Base-by-base conservation (phyloP, 306 rosid species). In the Alnus glutinosa region DNA sequence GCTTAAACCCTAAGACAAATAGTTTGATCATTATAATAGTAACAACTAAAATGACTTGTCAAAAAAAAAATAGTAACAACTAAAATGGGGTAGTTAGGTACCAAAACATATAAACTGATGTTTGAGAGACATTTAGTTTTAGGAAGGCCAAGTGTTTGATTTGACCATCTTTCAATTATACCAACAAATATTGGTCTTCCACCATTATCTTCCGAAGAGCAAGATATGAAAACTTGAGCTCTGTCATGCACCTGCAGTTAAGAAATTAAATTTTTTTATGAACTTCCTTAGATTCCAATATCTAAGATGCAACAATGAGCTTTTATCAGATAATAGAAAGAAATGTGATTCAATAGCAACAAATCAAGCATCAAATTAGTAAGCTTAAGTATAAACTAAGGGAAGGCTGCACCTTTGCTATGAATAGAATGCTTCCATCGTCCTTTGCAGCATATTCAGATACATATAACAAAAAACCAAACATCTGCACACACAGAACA, bases 171-270 rank as follows among this genome's bases (percentile, higher is more conserved):
- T 86, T 87, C 95, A 55, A 95, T 78, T 49, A 88, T 82, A 64
- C 98, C 98, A 61, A 92, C 90, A 76, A 88, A 86, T 80, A 78
- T 83, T 76, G 93, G 98, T 71, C 82, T 71, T 66, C 86, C 79
- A 78, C 83, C 75, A 16, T 62, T 83, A 77, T 82, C 82, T 80
- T 80, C 81, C 44, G 91, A 81, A 75, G 90, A 85, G 78, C 98
- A 92, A 64, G 87, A 84, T 64, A 91, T 64, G 74, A 95, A 90
- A 59, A 95, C 92, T 83, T 95, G 98, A 82, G 97, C 98, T 82
- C 98, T 91, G 91, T 95, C 98, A 85, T 88, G 92, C 83, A 95
- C 83, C 98, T 95, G 92, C 86, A 83, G 55, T 54, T 10, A 18
- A 58, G 46, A 71, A 68, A 51, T 75, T 64, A 63, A 70, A 71